Conservation (phyloP, 2,329 filamentous ascomycete species). For the Hypocreales sp. region DNA sequence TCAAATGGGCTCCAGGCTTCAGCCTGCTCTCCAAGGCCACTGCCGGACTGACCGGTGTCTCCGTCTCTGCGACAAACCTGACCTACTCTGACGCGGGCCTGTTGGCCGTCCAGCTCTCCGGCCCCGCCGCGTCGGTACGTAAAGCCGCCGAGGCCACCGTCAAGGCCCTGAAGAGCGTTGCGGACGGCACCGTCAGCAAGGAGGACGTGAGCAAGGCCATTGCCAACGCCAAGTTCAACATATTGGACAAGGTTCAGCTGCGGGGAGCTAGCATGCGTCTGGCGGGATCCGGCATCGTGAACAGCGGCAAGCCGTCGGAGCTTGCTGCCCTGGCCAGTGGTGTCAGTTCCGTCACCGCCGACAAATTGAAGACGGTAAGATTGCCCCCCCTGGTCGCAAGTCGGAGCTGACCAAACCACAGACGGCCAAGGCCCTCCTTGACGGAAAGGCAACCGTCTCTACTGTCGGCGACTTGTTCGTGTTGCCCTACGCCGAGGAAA, state of each 20-base stretch:
- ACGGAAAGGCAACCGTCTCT: constrained; percentile 77
- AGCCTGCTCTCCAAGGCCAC: constrained; percentile 73
- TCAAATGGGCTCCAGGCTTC: constrained; percentile 95
- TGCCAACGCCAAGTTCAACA: constrained; percentile 84
- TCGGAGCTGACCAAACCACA: constrained; percentile 21
- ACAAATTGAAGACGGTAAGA: constrained; percentile 75
- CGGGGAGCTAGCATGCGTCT: constrained; percentile 64
- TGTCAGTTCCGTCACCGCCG: constrained; percentile 66
- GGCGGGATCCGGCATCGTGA: constrained; percentile 71
- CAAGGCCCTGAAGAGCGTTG: constrained; percentile 68
- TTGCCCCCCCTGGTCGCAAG: constrained; percentile 9
- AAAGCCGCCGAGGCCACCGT: constrained; percentile 62
- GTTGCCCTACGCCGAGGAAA: constrained; percentile 84
- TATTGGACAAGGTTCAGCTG: constrained; percentile 68
- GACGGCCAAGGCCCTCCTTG: constrained; percentile 77
- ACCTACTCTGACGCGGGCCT: constrained; percentile 92
- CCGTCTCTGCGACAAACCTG: constrained; percentile 59
- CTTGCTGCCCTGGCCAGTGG: constrained; percentile 64
- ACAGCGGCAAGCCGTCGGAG: constrained; percentile 70
- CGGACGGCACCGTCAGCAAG: constrained; percentile 57
- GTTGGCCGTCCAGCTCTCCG: constrained; percentile 66
- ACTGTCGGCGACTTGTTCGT: constrained; percentile 82
- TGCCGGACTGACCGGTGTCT: constrained; percentile 47
- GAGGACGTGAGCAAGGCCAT: constrained; percentile 88
- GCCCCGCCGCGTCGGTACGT: constrained; percentile 56